A percentile compares a stretch with the other conserved stretches of the same genome.
Conservation (phyloP, 495 filamentous ascomycete genomes). For the Penicillium chermesinum region DNA sequence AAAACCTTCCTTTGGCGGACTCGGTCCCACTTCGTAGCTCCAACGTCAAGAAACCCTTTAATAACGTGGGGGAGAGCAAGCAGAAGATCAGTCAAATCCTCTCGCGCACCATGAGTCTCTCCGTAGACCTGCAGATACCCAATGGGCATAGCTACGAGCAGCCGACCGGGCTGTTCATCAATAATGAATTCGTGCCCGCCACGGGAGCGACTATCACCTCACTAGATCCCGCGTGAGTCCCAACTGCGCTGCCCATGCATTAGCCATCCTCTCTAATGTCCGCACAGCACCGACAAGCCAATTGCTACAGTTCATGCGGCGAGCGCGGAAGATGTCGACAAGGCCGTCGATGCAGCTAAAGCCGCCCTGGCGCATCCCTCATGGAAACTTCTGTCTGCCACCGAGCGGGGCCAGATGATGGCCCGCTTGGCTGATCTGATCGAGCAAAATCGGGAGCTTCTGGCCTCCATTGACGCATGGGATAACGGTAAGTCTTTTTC, state of each 20-base stretch:
- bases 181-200: slow-evolving; percentile 83
- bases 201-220: slow-evolving; percentile 67
- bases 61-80: too few species aligned
- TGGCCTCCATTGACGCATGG: slow-evolving; percentile 92
- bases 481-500: slow-evolving; percentile 75
- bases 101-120: background rate
- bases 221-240: slow-evolving; percentile 60
- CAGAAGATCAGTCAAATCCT: background rate
- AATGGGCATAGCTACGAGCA: slow-evolving; percentile 80
- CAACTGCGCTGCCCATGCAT: background rate
- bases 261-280: slow-evolving; percentile 35
- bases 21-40: background rate
- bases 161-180: slow-evolving; percentile 86
- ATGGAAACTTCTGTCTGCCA: slow-evolving; percentile 71
- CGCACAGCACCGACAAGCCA: slow-evolving; percentile 70
- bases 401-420: slow-evolving; percentile 73
- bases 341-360: slow-evolving; percentile 75
- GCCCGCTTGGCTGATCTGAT: slow-evolving; percentile 67
- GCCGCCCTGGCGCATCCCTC: slow-evolving; percentile 69
- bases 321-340: slow-evolving; percentile 72
- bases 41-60: too few species aligned
- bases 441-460: slow-evolving; percentile 58
- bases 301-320: slow-evolving; percentile 83
- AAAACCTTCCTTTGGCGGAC: background rate
- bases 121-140: slow-evolving; percentile 74